Evolutionary conservation across 2,329 filamentous ascomycete species (phyloP).

Genomic region (Stemphylium beticola): DNA sequence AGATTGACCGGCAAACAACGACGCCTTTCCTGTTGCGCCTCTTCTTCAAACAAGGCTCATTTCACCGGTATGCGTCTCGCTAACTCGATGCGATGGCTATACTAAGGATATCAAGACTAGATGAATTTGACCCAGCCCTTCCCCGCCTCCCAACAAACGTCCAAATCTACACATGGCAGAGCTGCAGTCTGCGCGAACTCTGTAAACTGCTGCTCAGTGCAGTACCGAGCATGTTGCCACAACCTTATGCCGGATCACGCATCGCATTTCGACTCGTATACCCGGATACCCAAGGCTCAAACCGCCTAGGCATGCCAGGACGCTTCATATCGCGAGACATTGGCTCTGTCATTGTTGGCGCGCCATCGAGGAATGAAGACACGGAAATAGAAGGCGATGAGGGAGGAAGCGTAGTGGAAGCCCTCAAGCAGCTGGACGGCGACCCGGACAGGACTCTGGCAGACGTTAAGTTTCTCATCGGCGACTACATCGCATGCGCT

Average conservation of each 20-base stretch:
- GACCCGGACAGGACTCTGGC: conserved; percentile 75
- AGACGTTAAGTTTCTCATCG: conserved; percentile 82
- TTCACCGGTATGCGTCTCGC: conserved; percentile 64
- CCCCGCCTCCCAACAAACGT: conserved; percentile 69
- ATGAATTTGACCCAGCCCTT: conserved; percentile 67
- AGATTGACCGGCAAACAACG: conserved; percentile 71
- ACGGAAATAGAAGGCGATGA: conserved; percentile 21
- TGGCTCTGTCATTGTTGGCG: conserved; percentile 76
- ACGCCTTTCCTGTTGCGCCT: conserved; percentile 85
- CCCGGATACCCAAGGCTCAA: conserved; percentile 68
- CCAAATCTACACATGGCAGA: conserved; percentile 84
- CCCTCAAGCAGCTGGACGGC: conserved; percentile 57
- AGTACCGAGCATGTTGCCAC: conserved; percentile 72
- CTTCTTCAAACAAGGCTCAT: conserved; percentile 77
- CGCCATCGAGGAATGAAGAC: conserved; percentile 42
- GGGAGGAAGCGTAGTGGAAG: conserved; percentile 29
- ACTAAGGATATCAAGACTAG: conserved; percentile 57
- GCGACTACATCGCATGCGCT: conserved; percentile 85
- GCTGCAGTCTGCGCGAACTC: conserved; percentile 81
- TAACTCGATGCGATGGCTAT: neutral
- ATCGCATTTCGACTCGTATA: conserved; percentile 88
- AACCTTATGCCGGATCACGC: conserved; percentile 78
- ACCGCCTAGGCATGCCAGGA: conserved; percentile 54
- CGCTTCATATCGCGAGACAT: conserved; percentile 81
- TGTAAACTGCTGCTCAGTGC: conserved; percentile 75